A percentile compares a stretch with the other conserved stretches of the same genome.
Evolutionary conservation across 2,329 filamentous ascomycete genomes (phyloP).

Genomic region (Didymella arachidicola): DNA sequence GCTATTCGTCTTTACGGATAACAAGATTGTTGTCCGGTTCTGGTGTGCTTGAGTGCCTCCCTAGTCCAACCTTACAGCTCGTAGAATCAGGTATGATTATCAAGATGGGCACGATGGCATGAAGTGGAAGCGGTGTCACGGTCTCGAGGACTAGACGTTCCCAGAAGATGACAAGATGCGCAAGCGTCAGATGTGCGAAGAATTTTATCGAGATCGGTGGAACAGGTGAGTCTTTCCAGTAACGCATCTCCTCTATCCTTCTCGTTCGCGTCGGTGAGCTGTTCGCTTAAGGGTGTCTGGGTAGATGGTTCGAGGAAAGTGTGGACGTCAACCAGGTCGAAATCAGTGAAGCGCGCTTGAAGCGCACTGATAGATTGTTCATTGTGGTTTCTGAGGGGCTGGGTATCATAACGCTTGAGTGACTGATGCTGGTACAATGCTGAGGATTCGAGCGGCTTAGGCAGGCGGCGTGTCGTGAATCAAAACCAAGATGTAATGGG

Average conservation of each 20-base stretch:
- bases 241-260: neutral
- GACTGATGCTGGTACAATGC: constrained; percentile 8
- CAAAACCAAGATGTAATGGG: constrained; percentile 79
- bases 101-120: constrained; percentile 68
- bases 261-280: neutral
- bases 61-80: neutral
- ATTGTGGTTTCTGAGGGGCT: constrained; percentile 3
- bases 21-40: constrained; percentile 87
- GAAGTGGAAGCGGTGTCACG: constrained; percentile 79
- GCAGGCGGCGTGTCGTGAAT: constrained; percentile 81
- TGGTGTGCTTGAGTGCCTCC: constrained; percentile 47
- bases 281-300: constrained; percentile 33
- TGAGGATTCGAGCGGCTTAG: constrained; percentile 42
- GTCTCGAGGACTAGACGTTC: constrained; percentile 82
- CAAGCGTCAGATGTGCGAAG: constrained; percentile 77
- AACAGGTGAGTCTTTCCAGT: constrained; percentile 1
- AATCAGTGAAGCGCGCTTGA: constrained; percentile 74
- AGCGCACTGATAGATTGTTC: constrained; percentile 65
- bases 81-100: constrained; percentile 73
- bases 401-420: constrained; percentile 36
- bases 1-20: constrained; percentile 76
- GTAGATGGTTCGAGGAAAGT: constrained; percentile 74
- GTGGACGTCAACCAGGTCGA: constrained; percentile 73
- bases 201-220: constrained; percentile 5
- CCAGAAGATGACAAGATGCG: constrained; percentile 73